Base-by-base conservation (phyloP, 1,284 basidiomycete genomes). In the Heliocybe sulcata region DNA sequence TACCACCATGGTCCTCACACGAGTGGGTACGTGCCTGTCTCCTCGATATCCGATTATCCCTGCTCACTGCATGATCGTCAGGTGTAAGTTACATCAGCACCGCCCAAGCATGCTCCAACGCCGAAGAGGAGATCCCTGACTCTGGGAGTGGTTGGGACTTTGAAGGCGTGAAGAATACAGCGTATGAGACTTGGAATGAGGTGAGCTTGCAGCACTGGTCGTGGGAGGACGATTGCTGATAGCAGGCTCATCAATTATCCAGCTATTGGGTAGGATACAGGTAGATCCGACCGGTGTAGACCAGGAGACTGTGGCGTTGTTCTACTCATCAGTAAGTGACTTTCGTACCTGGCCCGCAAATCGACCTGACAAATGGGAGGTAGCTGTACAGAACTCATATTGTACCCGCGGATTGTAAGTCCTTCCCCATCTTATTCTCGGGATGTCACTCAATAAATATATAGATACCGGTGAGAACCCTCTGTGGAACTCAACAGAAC, bases 391-490 rank as follows among this genome's bases (percentile, higher is more conserved):
- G 85, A 54, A 80, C 78, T 0, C 83, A 85, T 63, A 81, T 87
- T 38, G 79, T 80, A 1, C 85, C 85, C 8, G 83, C 81, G 2
- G 84, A 88, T 59, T 81, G 80, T 81, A 59, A 63, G 77, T 64
- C 14, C 31, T 33, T 25, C 26, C 9, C 9, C 8, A 42, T 12
- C 20, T 35, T 31, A 55, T 1, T 56, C 50, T n/a, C 27, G 38
- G 25, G 16, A n/a, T n/a, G n/a, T 16, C n/a, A 47, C 10, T 35
- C 19, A 45, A n/a, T 14, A 12, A 51, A 3, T 19, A 9, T 19
- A 16, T 49, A 84, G 82, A 86, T 61, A 82, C 82, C 1, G 83
- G 79, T n/a, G 85, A 87, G 65, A 87, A 86, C 59, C 82, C 83
- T 0, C 73, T 75, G 33, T 86, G 83, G 81, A 76, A 76, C 48